Conservation (phyloP, 1,139 yeast genomes). For the Scheffersomyces stambukii region DNA sequence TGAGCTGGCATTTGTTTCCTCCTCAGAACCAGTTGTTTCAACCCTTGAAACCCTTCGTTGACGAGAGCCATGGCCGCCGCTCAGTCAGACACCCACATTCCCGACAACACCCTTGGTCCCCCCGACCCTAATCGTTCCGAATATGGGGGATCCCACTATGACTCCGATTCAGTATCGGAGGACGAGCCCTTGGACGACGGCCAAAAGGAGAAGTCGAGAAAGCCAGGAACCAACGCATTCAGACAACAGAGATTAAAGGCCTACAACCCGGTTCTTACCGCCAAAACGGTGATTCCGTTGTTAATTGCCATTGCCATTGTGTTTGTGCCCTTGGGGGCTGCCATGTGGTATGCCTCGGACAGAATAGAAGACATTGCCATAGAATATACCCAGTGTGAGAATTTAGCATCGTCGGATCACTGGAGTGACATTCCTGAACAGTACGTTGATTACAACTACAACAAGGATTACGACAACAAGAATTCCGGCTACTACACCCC, state of each 20-base stretch:
- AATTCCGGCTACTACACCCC: slow-evolving; percentile 6
- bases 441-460: slow-evolving; percentile 53
- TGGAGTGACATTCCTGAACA: slow-evolving; percentile 62
- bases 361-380: slow-evolving; percentile 74
- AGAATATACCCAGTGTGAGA: slow-evolving; percentile 75
- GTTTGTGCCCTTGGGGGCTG: slow-evolving; percentile 90
- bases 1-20: too few species aligned
- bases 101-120: too few species aligned
- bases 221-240: slow-evolving; percentile 60
- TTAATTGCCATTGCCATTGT: slow-evolving; percentile 72
- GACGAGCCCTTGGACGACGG: slow-evolving; percentile 15
- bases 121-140: background rate
- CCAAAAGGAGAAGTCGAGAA: slow-evolving; percentile 39
- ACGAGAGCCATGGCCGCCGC: too few species aligned
- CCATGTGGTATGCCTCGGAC: slow-evolving; percentile 77
- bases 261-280: slow-evolving; percentile 77
- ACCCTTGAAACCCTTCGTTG: too few species aligned
- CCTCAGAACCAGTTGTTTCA: too few species aligned
- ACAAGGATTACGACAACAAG: slow-evolving; percentile 13
- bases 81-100: too few species aligned
- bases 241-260: slow-evolving; percentile 52
- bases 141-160: slow-evolving; percentile 12
- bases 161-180: slow-evolving; percentile 14
- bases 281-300: slow-evolving; percentile 81
- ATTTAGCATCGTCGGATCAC: slow-evolving; percentile 47